Evolutionary conservation across 495 filamentous ascomycete species (phyloP), one percentile per base, ranked within the genome.

Genomic region (Hypoxylon rickii): DNA sequence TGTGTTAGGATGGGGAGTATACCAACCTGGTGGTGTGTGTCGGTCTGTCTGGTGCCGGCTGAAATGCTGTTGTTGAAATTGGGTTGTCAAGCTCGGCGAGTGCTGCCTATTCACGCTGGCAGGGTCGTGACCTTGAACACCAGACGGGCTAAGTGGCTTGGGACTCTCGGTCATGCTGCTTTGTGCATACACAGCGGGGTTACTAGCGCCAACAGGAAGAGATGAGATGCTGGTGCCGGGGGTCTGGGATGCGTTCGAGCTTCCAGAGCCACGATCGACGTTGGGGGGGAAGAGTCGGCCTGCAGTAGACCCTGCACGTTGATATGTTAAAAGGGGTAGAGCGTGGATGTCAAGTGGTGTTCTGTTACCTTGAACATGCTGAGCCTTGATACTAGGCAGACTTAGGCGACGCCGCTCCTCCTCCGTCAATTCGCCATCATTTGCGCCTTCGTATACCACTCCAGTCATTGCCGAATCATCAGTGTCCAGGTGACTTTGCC

Each of bases 131-230:
- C 81, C 76, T 40, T 84, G 81, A 34, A 79, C 71, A 15, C 82
- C 83, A 59, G 82, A 84, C 3, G 92, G 92, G 26, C 90, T 96
- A 24, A 96, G 75, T 3, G 92, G 89, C 65, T 89, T 93, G 0
- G 91, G 90, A 58, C 88, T 93, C 66, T 96, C 92, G 3, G 87
- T 92, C 79, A 95, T 88, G 49, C 79, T 78, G 45, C 74, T 77
- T 51, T 89, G 84, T 12, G 85, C 78, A 68, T 88, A 93, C 46
- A 89, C 79, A 5, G 88, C 83, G 3, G 81, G 63, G 37, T 77
- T 69, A 61, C 73, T 66, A 69, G 78, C 59, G 69, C 73, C 76
- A 13, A 79, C 52, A 12, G 75, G 72, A 54, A 78, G 61, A 19
- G 77, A 79, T 1, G 75, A 75, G 44, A 77, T 70, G 58, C 75